phyloP scores from a whole-genome alignment of 345 rosid genomes.

The Acer yangbiense region DNA sequence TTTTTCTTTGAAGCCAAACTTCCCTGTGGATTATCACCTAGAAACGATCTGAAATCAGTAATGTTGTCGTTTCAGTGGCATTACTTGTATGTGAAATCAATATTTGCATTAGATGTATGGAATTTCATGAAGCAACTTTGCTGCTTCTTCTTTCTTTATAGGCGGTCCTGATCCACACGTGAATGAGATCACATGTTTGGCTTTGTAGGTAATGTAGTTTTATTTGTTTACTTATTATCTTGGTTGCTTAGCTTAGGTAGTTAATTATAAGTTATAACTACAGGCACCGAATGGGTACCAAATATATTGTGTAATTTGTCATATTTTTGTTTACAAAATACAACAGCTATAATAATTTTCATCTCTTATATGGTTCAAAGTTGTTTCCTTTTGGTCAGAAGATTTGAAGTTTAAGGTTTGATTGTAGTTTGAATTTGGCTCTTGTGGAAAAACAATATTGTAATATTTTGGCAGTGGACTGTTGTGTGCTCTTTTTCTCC shows the following conservation, averaged over 20 bases:
- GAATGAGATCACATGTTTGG: neutral
- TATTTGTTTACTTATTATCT: neutral
- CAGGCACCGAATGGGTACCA: too few relatives aligned
- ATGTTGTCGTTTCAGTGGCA: neutral
- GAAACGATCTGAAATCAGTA: neutral
- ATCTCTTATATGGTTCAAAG: too few relatives aligned
- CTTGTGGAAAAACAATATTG: neutral
- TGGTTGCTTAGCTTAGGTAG: neutral
- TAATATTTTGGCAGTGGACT: neutral
- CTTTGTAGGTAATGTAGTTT: neutral
- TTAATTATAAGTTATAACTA: neutral
- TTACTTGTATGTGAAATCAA: neutral
- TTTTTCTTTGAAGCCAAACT: neutral
- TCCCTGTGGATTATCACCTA: neutral
- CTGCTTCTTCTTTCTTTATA: neutral
- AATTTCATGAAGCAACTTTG: neutral
- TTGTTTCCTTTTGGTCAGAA: neutral
- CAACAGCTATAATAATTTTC: neutral
- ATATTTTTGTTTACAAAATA: neutral
- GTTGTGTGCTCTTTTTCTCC: neutral
- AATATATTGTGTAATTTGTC: too few relatives aligned
- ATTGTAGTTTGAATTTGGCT: constrained; percentile 1
- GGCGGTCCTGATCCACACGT: neutral
- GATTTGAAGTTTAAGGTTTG: neutral
- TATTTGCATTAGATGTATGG: neutral